Base-by-base conservation (phyloP, 2,329 filamentous ascomycete genomes). In the Hymenoscyphus fraxineus region DNA sequence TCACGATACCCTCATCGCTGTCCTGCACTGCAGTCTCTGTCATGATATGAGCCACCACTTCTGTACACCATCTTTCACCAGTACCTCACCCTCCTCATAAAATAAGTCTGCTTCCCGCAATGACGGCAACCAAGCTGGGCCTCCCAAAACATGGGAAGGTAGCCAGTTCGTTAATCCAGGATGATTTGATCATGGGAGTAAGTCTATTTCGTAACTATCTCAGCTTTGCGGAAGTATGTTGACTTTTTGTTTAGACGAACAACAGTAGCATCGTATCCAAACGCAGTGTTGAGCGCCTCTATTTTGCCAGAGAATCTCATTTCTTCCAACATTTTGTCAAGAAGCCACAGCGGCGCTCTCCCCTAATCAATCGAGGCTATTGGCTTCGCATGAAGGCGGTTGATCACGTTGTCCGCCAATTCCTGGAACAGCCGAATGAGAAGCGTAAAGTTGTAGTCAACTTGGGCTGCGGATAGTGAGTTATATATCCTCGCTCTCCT, bases 181-280 rank as follows among this genome's bases (percentile, higher is more conserved):
- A 87, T 76, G 81, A 85, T 58, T 72, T 69, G n/a, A 73, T 75
- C 31, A 73, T 74, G 70, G 71, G 69, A 7, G 68, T 73, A 39
- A 65, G 72, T 65, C 27, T 35, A 35, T 10, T 35, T 35, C 27
- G 27, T 27, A 27, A 22, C 55, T 58, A 19, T 35, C 44, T n/a
- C 55, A 3, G 6, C 19, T 55, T 44, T 55, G 38, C 13, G 32
- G 13, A 56, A 5, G 19, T 58, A 16, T 57, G 10, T 59, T 40
- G 31, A 58, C 62, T 66, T 59, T 55, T 40, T n/a, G 19, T 44
- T 60, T 71, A 91, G 85, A 97, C 93, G 64, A 97, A 97, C 76
- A 93, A 88, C 75, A 94, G 91, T 77, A 96, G 91, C 73, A 97
- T 97, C 70, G 89, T 93, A 16, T 97, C 93, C 15, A 97, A 97